Conservation (phyloP, 2,329 filamentous ascomycete genomes). For the Aureobasidium sp. region DNA sequence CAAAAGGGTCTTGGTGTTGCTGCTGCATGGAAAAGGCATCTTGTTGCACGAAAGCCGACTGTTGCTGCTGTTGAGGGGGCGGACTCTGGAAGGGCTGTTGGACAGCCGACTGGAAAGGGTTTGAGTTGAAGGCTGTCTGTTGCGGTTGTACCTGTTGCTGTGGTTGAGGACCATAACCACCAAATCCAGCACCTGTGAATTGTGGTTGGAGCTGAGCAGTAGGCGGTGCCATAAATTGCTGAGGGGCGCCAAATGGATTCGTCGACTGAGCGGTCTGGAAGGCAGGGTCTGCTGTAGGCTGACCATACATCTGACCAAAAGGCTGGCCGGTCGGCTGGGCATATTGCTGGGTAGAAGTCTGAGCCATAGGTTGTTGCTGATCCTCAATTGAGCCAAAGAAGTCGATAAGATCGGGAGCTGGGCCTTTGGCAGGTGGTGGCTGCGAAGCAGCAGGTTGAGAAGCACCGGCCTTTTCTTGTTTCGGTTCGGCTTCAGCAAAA, state of each 20-base stretch:
- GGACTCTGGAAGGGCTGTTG: conserved; percentile 4
- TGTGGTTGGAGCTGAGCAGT: conserved; percentile 49
- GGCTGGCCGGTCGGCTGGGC: conserved; percentile 38
- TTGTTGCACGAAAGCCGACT: not conserved
- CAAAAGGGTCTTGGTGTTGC: conserved; percentile 20
- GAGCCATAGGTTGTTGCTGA: conserved; percentile 59
- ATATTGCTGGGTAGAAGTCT: conserved; percentile 24
- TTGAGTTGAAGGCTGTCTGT: conserved; percentile 35
- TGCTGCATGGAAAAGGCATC: conserved; percentile 21
- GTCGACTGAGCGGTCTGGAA: conserved; percentile 23
- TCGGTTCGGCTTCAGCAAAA: not conserved
- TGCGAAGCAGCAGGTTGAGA: conserved; percentile 26
- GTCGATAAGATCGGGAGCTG: conserved; percentile 75
- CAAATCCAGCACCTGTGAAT: conserved; percentile 72
- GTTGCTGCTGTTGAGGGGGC: conserved; percentile 20
- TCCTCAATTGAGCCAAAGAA: conserved; percentile 92
- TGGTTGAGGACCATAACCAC: conserved; percentile 66
- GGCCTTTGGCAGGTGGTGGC: conserved; percentile 44
- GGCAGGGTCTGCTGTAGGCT: conserved; percentile 16
- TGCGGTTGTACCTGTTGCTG: conserved; percentile 33
- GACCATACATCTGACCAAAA: conserved; percentile 24
- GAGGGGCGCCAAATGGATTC: conserved; percentile 34
- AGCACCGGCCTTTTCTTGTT: not conserved
- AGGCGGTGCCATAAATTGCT: conserved; percentile 25
- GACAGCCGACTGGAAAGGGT: conserved; percentile 4